Conservation (phyloP, 2,329 filamentous ascomycete genomes). For the Ilyonectria mors-panacis region DNA sequence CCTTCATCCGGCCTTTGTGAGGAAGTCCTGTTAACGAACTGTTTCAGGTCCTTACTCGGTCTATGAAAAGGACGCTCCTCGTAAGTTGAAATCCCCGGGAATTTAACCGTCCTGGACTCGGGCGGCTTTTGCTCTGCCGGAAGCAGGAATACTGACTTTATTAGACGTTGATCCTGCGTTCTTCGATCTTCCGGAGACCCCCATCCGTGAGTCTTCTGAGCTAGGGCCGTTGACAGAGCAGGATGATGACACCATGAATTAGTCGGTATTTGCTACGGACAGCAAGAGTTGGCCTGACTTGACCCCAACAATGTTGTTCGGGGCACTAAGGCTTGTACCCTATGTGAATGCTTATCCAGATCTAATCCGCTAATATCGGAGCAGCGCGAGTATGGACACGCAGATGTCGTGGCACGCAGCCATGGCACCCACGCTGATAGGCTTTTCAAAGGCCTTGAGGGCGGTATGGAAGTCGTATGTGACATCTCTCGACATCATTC, state of each 20-base stretch:
- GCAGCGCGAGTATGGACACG: slow-evolving; percentile 14
- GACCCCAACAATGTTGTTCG: background rate
- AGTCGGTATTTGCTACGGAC: background rate
- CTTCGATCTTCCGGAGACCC: background rate
- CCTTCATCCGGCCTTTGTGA: background rate
- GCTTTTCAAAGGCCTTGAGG: slow-evolving; percentile 13
- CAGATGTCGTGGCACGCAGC: background rate
- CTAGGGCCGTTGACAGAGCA: background rate
- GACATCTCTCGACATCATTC: background rate
- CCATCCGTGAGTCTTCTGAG: background rate
- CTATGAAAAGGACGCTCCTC: background rate
- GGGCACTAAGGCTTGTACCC: background rate
- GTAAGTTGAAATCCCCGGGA: background rate
- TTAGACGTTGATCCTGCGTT: background rate
- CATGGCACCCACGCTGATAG: slow-evolving; percentile 9
- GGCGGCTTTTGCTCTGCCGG: too few relatives aligned
- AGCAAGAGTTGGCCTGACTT: background rate
- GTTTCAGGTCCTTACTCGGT: background rate
- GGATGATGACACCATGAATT: background rate
- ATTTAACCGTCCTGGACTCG: background rate
- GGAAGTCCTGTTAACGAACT: background rate
- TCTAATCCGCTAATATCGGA: background rate
- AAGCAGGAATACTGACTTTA: background rate
- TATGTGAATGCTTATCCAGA: background rate
- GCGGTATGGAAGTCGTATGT: slow-evolving; percentile 1